Evolutionary conservation across 768 basidiomycete species (phyloP).

Genomic region (Solioccasus polychromus): DNA sequence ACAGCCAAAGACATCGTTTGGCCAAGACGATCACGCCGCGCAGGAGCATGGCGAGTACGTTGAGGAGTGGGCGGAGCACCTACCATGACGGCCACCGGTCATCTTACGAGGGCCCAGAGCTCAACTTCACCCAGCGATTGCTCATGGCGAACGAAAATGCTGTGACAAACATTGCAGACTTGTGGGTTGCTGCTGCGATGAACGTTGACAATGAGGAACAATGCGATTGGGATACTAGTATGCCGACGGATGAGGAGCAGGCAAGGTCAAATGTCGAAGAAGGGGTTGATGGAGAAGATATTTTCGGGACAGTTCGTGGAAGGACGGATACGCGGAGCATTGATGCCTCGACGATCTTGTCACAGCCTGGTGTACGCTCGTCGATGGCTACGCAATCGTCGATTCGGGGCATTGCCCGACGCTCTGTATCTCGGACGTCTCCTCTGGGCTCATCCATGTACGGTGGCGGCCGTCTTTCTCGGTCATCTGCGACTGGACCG

Average conservation of each 20-base stretch:
- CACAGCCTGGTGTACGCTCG: conserved; percentile 21
- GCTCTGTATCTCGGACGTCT: conserved; percentile 27
- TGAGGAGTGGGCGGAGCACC: conserved; percentile 52
- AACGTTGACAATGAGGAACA: conserved; percentile 90
- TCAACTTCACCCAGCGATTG: conserved; percentile 86
- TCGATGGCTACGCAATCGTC: conserved; percentile 26
- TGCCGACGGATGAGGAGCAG: conserved; percentile 24
- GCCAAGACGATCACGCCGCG: conserved; percentile 48
- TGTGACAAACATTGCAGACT: conserved; percentile 90
- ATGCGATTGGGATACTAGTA: conserved; percentile 44
- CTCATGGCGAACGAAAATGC: conserved; percentile 94
- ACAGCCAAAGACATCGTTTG: conserved; percentile 51
- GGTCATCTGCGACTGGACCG: conserved; percentile 60
- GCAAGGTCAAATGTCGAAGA: conserved; percentile 46
- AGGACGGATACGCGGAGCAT: conserved; percentile 15
- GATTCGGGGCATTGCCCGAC: conserved; percentile 31
- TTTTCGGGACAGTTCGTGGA: conserved; percentile 16
- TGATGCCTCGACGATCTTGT: conserved; percentile 18
- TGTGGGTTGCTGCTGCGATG: conserved; percentile 97
- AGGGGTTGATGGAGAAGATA: conserved; percentile 31
- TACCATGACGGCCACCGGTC: conserved; percentile 41
- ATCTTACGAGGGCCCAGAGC: conserved; percentile 45
- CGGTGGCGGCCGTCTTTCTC: conserved; percentile 37
- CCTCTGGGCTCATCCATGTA: conserved; percentile 32
- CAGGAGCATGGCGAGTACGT: conserved; percentile 52